phyloP scores from a whole-genome alignment of 78 protist species.

The Monosiga brevicollis region DNA sequence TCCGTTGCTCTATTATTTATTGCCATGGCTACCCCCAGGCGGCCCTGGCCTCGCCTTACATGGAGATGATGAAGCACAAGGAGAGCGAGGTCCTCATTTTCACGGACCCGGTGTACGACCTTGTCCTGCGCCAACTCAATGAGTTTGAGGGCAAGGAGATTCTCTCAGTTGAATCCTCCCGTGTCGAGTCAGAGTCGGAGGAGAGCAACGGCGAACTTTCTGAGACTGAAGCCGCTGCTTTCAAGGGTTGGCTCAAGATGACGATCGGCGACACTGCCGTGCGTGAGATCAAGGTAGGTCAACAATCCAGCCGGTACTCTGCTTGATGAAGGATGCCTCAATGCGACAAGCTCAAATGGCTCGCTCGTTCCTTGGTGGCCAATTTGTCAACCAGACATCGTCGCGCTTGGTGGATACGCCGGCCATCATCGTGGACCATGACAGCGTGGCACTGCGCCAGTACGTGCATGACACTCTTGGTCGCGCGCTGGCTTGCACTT shows the following conservation, averaged over 20 bases:
- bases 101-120: conserved; percentile 61
- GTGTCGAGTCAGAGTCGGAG: too few species aligned
- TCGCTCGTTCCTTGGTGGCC: background rate
- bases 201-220: background rate
- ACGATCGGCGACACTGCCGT: background rate
- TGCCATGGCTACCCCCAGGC: background rate
- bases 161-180: conserved; percentile 33
- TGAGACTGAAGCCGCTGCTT: background rate
- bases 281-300: background rate
- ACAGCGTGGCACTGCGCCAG: conserved; percentile 47
- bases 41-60: conserved; percentile 53
- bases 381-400: background rate
- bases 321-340: background rate
- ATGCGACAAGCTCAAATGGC: background rate
- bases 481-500: background rate
- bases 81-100: conserved; percentile 55
- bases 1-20: too few species aligned
- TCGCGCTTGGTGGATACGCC: conserved; percentile 30
- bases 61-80: conserved; percentile 58
- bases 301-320: background rate
- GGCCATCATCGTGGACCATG: conserved; percentile 36
- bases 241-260: background rate
- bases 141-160: conserved; percentile 48
- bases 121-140: conserved; percentile 54
- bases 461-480: conserved; percentile 42